Percentiles rank a stretch among this genome's conserved stretches.
Evolutionary conservation across 176 grass and related monocot genomes (phyloP).

Genomic region (Aegilops umbellulata): DNA sequence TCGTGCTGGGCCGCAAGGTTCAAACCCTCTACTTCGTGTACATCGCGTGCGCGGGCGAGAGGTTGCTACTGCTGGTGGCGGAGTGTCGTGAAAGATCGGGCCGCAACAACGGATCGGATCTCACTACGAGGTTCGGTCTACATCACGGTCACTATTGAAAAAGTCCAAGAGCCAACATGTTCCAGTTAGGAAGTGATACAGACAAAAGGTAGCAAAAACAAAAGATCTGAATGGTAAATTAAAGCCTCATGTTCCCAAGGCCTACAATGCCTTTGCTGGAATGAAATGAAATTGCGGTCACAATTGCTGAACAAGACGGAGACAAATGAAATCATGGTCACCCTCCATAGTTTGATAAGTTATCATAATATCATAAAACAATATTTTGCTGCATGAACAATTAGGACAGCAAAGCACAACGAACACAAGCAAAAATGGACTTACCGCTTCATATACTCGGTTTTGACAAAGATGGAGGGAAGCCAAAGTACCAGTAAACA

Average conservation of each 20-base stretch:
- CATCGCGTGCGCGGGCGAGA: too few species aligned
- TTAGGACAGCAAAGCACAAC: not conserved
- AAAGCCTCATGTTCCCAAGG: too few species aligned
- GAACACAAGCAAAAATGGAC: not conserved
- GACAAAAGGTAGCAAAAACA: not conserved
- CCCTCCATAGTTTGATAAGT: not conserved
- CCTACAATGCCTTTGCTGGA: not conserved
- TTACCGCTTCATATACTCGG: slow-evolving; percentile 1
- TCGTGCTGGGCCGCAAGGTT: too few species aligned
- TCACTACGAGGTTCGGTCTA: too few species aligned
- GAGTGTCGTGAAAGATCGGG: too few species aligned
- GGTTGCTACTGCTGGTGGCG: too few species aligned
- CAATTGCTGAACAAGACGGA: not conserved
- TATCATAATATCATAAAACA: not conserved
- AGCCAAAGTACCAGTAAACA: not conserved
- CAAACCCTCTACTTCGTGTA: too few species aligned
- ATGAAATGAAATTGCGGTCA: not conserved
- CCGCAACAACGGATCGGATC: too few species aligned
- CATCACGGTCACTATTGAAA: not conserved
- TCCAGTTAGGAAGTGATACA: not conserved
- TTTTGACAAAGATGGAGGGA: not conserved
- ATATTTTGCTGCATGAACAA: not conserved
- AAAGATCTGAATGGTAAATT: not conserved
- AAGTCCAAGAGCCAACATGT: not conserved
- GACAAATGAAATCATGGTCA: not conserved